Evolutionary conservation across 108 stramenopile species (phyloP).

Genomic region (Asterionellopsis glacialis): DNA sequence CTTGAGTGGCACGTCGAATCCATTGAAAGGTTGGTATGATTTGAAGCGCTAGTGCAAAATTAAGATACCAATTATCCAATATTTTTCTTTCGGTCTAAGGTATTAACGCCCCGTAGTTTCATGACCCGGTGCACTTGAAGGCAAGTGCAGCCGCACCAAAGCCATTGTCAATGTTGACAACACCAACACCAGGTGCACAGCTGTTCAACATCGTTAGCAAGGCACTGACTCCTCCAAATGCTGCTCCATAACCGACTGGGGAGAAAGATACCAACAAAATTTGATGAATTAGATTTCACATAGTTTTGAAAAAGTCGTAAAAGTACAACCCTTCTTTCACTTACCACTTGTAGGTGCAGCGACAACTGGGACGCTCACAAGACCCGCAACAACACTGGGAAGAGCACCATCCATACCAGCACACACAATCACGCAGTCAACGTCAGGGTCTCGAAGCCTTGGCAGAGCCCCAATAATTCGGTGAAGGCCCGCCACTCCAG

Average conservation of each 20-base stretch:
- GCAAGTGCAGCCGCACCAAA: slow-evolving; percentile 94
- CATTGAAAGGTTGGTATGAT: too few species aligned
- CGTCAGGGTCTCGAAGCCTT: slow-evolving; percentile 54
- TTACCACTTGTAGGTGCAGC: slow-evolving; percentile 83
- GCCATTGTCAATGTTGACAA: slow-evolving; percentile 97
- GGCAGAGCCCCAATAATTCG: slow-evolving; percentile 79
- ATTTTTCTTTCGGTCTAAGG: too few species aligned
- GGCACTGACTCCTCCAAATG: slow-evolving; percentile 87
- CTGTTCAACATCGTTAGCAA: slow-evolving; percentile 95
- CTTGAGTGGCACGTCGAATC: too few species aligned
- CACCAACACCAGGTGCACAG: slow-evolving; percentile 93
- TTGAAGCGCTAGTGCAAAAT: too few species aligned
- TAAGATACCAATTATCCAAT: neutral
- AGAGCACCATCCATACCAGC: slow-evolving; percentile 96
- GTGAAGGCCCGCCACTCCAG: slow-evolving; percentile 95
- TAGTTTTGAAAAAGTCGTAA: too few species aligned
- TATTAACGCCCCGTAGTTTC: too few species aligned
- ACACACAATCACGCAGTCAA: slow-evolving; percentile 85
- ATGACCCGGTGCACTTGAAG: slow-evolving; percentile 54
- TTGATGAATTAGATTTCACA: neutral
- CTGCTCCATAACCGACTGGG: slow-evolving; percentile 85
- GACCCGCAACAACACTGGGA: slow-evolving; percentile 92
- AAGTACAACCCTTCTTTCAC: too few species aligned
- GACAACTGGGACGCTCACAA: slow-evolving; percentile 89
- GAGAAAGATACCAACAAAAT: slow-evolving; percentile 3